Conservation (phyloP, 1,139 yeast species). For the Blastobotrys aristatus region DNA sequence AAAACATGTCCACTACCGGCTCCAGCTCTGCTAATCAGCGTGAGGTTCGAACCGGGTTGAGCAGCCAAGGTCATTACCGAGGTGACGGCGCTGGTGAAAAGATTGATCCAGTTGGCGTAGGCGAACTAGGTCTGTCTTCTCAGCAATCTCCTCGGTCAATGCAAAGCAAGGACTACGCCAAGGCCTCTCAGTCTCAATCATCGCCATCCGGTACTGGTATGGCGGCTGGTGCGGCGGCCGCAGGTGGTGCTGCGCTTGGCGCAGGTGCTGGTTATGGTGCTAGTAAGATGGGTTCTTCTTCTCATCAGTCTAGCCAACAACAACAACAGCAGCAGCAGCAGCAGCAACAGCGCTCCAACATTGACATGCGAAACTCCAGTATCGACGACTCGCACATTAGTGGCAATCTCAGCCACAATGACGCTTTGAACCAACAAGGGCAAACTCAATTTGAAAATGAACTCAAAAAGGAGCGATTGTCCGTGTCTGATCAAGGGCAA, state of each 20-base stretch:
- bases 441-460: not conserved
- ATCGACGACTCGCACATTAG: not conserved
- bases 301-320: not conserved
- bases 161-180: no score
- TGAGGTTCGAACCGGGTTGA: not conserved
- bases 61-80: not conserved
- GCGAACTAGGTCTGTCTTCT: not conserved
- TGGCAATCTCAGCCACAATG: not conserved
- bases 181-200: not conserved
- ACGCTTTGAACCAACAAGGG: not conserved
- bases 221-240: not conserved
- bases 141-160: not conserved
- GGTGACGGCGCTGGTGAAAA: not conserved
- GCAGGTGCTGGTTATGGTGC: conserved; percentile 11
- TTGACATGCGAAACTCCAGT: not conserved
- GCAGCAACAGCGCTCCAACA: not conserved
- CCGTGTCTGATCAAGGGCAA: not conserved
- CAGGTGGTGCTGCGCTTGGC: conserved; percentile 8
- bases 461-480: not conserved
- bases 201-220: not conserved
- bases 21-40: not conserved
- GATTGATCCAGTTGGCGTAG: not conserved
- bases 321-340: not conserved
- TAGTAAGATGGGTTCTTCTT: not conserved
- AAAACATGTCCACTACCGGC: not conserved